Percentiles rank a stretch among this genome's conserved stretches.
These are phyloP conservation scores for Ganoderma resinaceum DNA, from an alignment of 1,284 basidiomycete genomes.

Conservation along the genomic window DNA sequence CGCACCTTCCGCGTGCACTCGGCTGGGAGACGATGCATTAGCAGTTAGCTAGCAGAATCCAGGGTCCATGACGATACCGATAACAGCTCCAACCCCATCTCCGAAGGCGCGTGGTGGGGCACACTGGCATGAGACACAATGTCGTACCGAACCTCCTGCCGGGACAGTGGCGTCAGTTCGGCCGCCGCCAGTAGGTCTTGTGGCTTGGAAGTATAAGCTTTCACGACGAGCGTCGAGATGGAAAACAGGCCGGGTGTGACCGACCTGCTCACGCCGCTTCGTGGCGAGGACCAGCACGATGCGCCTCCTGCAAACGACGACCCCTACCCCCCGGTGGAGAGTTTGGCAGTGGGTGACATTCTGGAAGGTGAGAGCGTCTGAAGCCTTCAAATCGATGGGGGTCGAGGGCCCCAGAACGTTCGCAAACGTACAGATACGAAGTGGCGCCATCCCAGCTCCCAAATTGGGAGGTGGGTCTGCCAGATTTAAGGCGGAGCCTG, in stretches of 20 bases:
- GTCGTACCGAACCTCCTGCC: not conserved
- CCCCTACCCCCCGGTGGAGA: not conserved
- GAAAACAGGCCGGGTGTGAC: not conserved
- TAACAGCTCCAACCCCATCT: not conserved
- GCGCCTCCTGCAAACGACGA: not conserved
- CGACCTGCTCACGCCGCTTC: not conserved
- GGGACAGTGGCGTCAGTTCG: not conserved
- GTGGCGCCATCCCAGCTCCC: not conserved
- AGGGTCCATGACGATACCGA: not conserved
- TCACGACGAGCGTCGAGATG: not conserved
- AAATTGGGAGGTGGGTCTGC: not conserved
- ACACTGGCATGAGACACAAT: not conserved
- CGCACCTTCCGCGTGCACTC: not conserved
- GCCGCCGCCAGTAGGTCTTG: not conserved
- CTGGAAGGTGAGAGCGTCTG: not conserved
- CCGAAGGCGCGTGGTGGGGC: not conserved
- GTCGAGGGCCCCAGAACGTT: not conserved
- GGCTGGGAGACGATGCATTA: not conserved
- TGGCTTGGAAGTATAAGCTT: not conserved
- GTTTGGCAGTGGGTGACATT: not conserved
- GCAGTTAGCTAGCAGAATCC: not conserved
- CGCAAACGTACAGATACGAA: not conserved
- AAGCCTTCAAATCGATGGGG: not conserved
- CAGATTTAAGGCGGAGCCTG: not conserved
- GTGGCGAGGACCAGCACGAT: not conserved